A percentile compares a stretch with the other conserved stretches of the same genome.
Evolutionary conservation across 306 rosid genomes (phyloP).

Genomic region (Dalbergia cochinchinensis): DNA sequence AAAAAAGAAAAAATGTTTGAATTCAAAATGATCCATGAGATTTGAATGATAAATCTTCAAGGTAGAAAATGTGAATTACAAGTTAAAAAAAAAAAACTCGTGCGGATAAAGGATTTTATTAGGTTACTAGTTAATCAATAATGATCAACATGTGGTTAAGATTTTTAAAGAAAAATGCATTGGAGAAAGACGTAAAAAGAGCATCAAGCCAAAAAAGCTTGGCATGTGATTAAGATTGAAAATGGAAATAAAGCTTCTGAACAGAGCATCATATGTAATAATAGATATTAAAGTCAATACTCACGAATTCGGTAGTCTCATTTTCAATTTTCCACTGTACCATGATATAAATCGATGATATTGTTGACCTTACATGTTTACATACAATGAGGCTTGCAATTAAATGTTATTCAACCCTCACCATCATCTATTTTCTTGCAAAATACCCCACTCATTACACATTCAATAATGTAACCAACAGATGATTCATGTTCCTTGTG

Average conservation of each 20-base stretch:
- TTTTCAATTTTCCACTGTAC: constrained; percentile 26
- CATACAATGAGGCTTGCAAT: constrained; percentile 9
- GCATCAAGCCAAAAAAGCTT: constrained; percentile 41
- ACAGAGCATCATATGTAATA: constrained; percentile 42
- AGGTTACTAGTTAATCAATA: not conserved
- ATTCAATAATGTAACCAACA: constrained; percentile 6
- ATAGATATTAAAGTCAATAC: constrained; percentile 55
- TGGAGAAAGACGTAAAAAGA: constrained; percentile 11
- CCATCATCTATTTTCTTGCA: constrained; percentile 21
- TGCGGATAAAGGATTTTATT: constrained; percentile 7
- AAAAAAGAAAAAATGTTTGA: not conserved
- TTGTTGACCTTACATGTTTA: constrained; percentile 7
- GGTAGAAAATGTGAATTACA: not conserved
- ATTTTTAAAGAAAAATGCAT: constrained; percentile 10
- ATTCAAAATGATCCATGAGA: not conserved
- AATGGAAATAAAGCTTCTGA: constrained; percentile 40
- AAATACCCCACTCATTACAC: not conserved
- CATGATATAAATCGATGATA: constrained; percentile 19
- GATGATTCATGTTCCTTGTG: constrained; percentile 1
- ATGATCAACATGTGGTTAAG: constrained; percentile 39
- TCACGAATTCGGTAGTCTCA: not conserved
- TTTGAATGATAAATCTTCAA: not conserved
- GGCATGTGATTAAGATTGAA: constrained; percentile 49
- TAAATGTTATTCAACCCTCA: constrained; percentile 9
- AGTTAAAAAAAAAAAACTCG: not conserved